Base-by-base conservation (phyloP, 176 grass and related monocot genomes). In the Oryza meyeriana region DNA sequence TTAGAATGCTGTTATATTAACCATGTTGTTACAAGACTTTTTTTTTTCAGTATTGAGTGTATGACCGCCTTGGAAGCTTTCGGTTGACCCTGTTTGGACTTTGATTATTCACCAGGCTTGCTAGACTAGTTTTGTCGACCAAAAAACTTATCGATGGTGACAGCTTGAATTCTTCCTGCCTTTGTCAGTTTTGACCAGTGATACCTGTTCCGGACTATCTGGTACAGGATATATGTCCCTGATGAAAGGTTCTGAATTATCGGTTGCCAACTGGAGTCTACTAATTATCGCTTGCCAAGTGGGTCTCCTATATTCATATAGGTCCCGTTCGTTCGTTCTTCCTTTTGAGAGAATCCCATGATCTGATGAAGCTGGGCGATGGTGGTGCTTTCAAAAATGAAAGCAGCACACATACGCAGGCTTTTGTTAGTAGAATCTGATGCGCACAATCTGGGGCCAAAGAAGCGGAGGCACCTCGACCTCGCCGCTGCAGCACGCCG, bases 1-100 rank as follows among this genome's bases (percentile, higher is more conserved):
- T 86, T 68, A 78, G 79, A 72, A 50, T 82, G 66, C 74, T 88
- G 47, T 29, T 68, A 24, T 88, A 40, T 68, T 35, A 75, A 85
- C 83, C 40, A 72, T 73, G 84, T 78, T 85, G 66, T 83, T 83
- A 81, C 41, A 41, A 34, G 77, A 34, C 33, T 12, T 64, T 22
- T 59, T 12, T 64, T 22, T 59, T 40, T n/a, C 8, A 59, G 42
- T 66, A 50, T 42, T 42, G 68, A 65, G 40, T 77, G 41, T 66
- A 85, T 76, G 41, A 10, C 32, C 12, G 6, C 38, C 31, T n/a
- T 31, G 29, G 61, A 69, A 22, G 10, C 64, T 7, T 57, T 33
- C 71, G 17, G 61, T 16, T 31, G 32, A 73, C 17, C 24, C 1
- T 25, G 7, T 26, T 14, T n/a, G 58, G 8, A 31, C 35, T n/a